Evolutionary conservation across 2,329 filamentous ascomycete species (phyloP), one percentile per base, ranked within the genome.

Genomic region (Domatiomyces globalis): DNA sequence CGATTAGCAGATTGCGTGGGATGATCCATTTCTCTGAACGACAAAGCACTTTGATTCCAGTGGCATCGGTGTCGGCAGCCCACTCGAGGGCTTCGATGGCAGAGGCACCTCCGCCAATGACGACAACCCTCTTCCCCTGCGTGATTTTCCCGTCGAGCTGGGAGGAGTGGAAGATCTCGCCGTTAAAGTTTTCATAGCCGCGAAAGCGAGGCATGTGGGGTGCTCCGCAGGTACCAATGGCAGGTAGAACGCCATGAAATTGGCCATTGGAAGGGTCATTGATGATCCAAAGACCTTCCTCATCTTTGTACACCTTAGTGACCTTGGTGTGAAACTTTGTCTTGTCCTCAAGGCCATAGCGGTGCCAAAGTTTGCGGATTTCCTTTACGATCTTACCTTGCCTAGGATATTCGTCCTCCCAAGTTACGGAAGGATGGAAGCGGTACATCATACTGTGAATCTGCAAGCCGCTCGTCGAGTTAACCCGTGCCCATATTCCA

Each of bases 361-460:
- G 74, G 58, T 85, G 75, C 86, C 86, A 94, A 0, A 94, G 69
- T 54, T 81, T 68, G 17, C 74, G 74, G 9, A 92, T 81, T 63
- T 89, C 81, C 20, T 75, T 73, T 44, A 89, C 73, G 54, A 94
- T 92, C 65, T 89, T 80, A 56, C 83, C 71, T 48, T 85, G 81
- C 54, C 82, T 76, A 0, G 87, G 87, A 62, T 94, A 94, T n/a
- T 85, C 85, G 27, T 74, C 71, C 33, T 77, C 71, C 80, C 85
- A 94, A 54, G 77, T 73, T 1, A 94, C 79, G 0, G 83, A 84
- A 0, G 87, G 87, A 58, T 90, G 85, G 64, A 94, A 94, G 19
- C 87, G 79, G 66, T 90, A 94, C 86, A 92, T 92, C 52, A 89
- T 66, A 18, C 81, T 86, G 65, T 94, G 85, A 19, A 94, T 89